Evolutionary conservation across 495 filamentous ascomycete species (phyloP), one percentile per base, ranked within the genome.

Genomic region (Tuber calosporum): DNA sequence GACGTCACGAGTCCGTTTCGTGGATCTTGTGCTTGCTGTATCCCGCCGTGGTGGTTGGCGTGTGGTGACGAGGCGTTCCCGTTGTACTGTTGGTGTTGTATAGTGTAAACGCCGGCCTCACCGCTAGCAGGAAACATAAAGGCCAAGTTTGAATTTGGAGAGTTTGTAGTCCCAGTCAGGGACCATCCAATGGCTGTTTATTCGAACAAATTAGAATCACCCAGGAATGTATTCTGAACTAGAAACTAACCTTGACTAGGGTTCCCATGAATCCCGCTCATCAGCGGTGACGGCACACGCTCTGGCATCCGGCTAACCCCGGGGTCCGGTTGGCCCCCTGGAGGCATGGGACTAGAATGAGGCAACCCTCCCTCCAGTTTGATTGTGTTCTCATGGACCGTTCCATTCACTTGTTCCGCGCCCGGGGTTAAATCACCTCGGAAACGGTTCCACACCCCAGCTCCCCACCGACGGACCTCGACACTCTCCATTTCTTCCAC

Each of bases 131-230:
- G 11, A 53, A 68, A 77, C 15, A 69, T 40, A 75, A 70, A 79
- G 9, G 91, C 93, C 4, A 94, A 83, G 79, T 90, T 93, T 0
- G 91, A 89, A 76, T 90, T 92, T 9, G 91, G 90, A 26, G 91
- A 93, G 79, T 93, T 91, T 38, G 90, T 93, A 20, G 90, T 92
- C 67, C 92, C 92, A 3, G 92, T 92, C 30, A 94, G 85, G 43
- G 91, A 90, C 87, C 89, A 93, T 20, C 90, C 92, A 70, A 93
- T 88, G 4, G 91, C 89, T 84, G 82, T 73, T 38, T 78, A 80
- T 66, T 82, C 82, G 3, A 84, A 83, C 71, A 83, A 85, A 19
- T 81, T 74, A 43, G 81, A 79, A 71, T 82, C 75, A 42, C 83
- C 81, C 58, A 83, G 79, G 34, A 79, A 76, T n/a, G 78, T 67